phyloP scores from a whole-genome alignment of 352 stramenopile genomes.

The Globisporangium viniferum region DNA sequence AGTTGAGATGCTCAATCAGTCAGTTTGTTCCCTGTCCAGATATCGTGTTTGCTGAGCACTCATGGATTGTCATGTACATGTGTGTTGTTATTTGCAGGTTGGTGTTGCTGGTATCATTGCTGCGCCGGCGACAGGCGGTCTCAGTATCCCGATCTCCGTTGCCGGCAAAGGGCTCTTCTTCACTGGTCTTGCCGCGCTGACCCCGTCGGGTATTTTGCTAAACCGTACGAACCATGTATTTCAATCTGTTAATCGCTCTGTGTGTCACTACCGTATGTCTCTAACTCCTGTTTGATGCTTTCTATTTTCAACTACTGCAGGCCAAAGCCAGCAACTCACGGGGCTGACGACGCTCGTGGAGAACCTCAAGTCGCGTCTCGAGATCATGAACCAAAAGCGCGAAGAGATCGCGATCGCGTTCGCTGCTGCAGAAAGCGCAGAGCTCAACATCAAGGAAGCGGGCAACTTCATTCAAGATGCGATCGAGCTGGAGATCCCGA shows the following conservation, averaged over 20 bases:
- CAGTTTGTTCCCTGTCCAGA: not conserved
- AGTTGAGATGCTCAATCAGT: not conserved
- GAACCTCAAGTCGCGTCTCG: slow-evolving; percentile 77
- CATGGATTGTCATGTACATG: not conserved
- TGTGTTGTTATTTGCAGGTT: slow-evolving; percentile 27
- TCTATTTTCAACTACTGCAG: slow-evolving; percentile 21
- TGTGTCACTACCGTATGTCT: not conserved
- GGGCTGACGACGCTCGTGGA: slow-evolving; percentile 73
- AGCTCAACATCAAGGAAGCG: slow-evolving; percentile 83
- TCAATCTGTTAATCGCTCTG: not conserved
- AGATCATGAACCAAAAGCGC: slow-evolving; percentile 85
- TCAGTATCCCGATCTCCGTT: slow-evolving; percentile 82
- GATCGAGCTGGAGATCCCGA: slow-evolving; percentile 71
- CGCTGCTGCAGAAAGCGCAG: slow-evolving; percentile 61
- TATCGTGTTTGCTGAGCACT: not conserved
- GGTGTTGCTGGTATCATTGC: slow-evolving; percentile 71
- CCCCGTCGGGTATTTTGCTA: slow-evolving; percentile 83
- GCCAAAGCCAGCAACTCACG: slow-evolving; percentile 78
- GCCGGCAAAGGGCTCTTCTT: slow-evolving; percentile 85
- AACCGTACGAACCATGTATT: slow-evolving; percentile 50
- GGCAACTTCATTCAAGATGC: slow-evolving; percentile 79
- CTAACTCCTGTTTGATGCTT: not conserved
- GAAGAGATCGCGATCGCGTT: slow-evolving; percentile 74
- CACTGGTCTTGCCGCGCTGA: slow-evolving; percentile 69
- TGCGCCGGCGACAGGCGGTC: slow-evolving; percentile 66